These are phyloP conservation scores for Annona cherimola DNA, from an alignment of 164 flowering plant genomes.

Conservation along the genomic window DNA sequence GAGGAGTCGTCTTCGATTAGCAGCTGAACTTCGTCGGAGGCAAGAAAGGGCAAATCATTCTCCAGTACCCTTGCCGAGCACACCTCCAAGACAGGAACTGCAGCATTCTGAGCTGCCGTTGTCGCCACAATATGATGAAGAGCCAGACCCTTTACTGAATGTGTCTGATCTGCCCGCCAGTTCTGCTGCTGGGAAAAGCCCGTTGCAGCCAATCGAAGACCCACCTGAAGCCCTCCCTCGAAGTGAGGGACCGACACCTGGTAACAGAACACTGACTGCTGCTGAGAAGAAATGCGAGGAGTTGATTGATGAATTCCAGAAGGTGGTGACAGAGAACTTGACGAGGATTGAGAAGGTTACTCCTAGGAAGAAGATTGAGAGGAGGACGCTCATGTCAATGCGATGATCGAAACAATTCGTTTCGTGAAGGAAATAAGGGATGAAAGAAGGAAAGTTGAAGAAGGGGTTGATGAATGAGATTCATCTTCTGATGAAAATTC, in stretches of 20 bases:
- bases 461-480: slow-evolving; percentile 8
- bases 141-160: neutral
- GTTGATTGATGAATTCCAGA: slow-evolving; percentile 60
- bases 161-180: slow-evolving; percentile 26
- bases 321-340: slow-evolving; percentile 52
- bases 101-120: slow-evolving; percentile 13
- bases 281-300: slow-evolving; percentile 53
- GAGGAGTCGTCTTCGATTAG: slow-evolving; percentile 44
- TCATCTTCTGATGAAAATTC: slow-evolving; percentile 30
- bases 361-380: slow-evolving; percentile 49
- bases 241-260: neutral
- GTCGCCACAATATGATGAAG: slow-evolving; percentile 7
- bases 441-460: neutral
- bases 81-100: slow-evolving; percentile 24
- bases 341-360: slow-evolving; percentile 39
- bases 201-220: slow-evolving; percentile 22
- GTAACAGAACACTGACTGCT: neutral
- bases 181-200: slow-evolving; percentile 9
- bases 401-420: slow-evolving; percentile 34
- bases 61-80: slow-evolving; percentile 13
- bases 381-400: slow-evolving; percentile 70
- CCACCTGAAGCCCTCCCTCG: slow-evolving; percentile 38
- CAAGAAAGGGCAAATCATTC: slow-evolving; percentile 1
- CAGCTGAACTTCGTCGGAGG: slow-evolving; percentile 11
- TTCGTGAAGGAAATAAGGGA: slow-evolving; percentile 1